These are phyloP conservation scores for Bryum argenteum DNA, from an alignment of 225 moss, liverwort and hornwort species.

Conservation along the genomic window DNA sequence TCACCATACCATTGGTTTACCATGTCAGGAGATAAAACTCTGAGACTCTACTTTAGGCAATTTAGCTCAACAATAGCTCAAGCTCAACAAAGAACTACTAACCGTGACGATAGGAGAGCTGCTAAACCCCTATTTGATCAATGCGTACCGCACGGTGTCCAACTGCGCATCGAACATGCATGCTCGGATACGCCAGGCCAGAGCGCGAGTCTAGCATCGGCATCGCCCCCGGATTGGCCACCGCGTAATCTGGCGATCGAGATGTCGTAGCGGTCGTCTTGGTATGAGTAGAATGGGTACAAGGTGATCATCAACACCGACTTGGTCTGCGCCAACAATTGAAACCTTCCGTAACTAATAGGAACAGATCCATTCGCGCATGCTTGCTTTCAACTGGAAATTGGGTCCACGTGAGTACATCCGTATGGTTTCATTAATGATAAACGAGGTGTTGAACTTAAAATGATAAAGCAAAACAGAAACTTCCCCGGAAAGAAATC, in stretches of 20 bases:
- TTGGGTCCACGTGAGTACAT: too few species aligned
- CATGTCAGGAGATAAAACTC: too few species aligned
- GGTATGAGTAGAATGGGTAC: conserved; percentile 60
- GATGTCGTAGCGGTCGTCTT: not conserved
- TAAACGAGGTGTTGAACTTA: too few species aligned
- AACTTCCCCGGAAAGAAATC: conserved; percentile 17
- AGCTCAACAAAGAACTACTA: too few species aligned
- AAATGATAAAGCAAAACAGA: not conserved
- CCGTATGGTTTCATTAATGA: too few species aligned
- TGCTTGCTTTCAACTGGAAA: too few species aligned
- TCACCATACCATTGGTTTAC: too few species aligned
- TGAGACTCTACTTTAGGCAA: too few species aligned
- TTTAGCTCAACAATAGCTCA: too few species aligned
- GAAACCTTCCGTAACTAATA: too few species aligned
- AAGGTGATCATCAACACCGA: conserved; percentile 57
- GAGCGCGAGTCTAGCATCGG: not conserved
- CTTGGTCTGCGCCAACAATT: conserved; percentile 1
- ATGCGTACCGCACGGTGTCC: conserved; percentile 54
- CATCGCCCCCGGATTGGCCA: conserved; percentile 23
- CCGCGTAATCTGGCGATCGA: conserved; percentile 51
- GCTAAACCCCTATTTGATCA: conserved; percentile 35
- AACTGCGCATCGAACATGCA: conserved; percentile 68
- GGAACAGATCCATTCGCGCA: too few species aligned
- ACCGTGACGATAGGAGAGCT: conserved; percentile 43
- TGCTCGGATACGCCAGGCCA: conserved; percentile 44